Evolutionary conservation across 2,329 filamentous ascomycete species (phyloP).

Genomic region (Ophiocordyceps camponoti-saundersi): DNA sequence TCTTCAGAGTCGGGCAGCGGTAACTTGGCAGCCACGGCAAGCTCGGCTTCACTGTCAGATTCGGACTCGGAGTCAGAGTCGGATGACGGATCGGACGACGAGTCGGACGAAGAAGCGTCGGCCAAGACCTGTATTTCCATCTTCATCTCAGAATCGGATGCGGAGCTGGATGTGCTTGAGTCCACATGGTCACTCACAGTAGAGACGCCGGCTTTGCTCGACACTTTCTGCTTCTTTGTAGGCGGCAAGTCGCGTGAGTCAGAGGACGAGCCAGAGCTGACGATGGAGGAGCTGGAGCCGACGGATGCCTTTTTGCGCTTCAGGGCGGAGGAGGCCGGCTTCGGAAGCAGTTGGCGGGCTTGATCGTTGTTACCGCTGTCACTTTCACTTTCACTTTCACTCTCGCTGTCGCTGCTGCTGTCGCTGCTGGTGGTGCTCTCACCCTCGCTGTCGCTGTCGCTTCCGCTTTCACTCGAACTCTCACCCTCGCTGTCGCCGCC

Average conservation of each 20-base stretch:
- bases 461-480: not conserved
- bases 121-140: too few relatives aligned
- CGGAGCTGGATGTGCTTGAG: too few relatives aligned
- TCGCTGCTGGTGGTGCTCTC: not conserved
- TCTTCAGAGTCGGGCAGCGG: conserved; percentile 20
- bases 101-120: too few relatives aligned
- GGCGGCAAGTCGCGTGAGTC: not conserved
- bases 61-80: conserved; percentile 17
- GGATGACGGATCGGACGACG: not conserved
- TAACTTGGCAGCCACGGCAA: conserved; percentile 30
- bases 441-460: conserved; percentile 10
- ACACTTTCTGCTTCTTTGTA: too few relatives aligned
- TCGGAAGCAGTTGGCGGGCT: conserved; percentile 5
- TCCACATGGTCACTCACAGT: too few relatives aligned
- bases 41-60: conserved; percentile 29
- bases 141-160: too few relatives aligned
- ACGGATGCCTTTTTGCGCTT: conserved; percentile 19
- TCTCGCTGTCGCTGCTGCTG: not conserved
- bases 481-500: conserved; percentile 5
- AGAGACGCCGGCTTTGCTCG: too few relatives aligned
- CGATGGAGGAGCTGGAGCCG: conserved; percentile 6
- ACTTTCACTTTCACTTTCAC: conserved; percentile 7
- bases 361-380: conserved; percentile 10
- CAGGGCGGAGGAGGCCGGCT: conserved; percentile 10
- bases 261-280: conserved; percentile 6